Evolutionary conservation across 1,139 yeast species (phyloP), one percentile per base, ranked within the genome.

Genomic region (Arxiozyma heterogenica): DNA sequence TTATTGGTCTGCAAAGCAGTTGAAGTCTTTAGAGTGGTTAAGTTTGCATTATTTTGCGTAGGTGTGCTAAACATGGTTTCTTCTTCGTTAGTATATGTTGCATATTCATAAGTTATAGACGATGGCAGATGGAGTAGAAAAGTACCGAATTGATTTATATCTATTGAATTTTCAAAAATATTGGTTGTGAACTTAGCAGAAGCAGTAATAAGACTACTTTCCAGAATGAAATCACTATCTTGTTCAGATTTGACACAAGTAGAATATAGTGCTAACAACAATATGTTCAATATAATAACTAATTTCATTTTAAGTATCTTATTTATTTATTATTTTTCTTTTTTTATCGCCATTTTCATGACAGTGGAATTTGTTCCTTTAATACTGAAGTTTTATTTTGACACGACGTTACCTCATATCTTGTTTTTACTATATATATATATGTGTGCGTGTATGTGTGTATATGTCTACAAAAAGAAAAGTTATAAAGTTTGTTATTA

Each of bases 91-190:
- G 39, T 15, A 22, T n/a, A 23, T 17, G 52, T 46, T 18, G 44
- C 20, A 25, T 51, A 51, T 12, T 51, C 51, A 0, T 52, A 42
- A 27, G 25, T 44, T 3, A 48, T 23, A 11, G 52, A 38, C 1
- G 55, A 48, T 20, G 52, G 53, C 41, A 51, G 9, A 48, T 50
- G 55, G 1, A 53, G 43, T 20, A 53, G 21, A 34, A 18, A 44
- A 4, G 54, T 22, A 11, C 45, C 51, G 3, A 46, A 25, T 11
- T 50, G 20, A 4, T 23, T 22, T 41, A 6, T 25, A 18, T 46
- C 20, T 17, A 46, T 34, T 1, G 41, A 38, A 17, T 25, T 21
- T 9, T 18, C 21, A 5, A 21, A 15, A 5, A 17, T 23, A 5
- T 15, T 46, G 12, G 15, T 8, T 15, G 5, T n/a, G 6, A 18